Percentiles rank a stretch among this genome's conserved stretches.
phyloP scores from a whole-genome alignment of 495 filamentous ascomycete species.

The Usnea hakonensis region DNA sequence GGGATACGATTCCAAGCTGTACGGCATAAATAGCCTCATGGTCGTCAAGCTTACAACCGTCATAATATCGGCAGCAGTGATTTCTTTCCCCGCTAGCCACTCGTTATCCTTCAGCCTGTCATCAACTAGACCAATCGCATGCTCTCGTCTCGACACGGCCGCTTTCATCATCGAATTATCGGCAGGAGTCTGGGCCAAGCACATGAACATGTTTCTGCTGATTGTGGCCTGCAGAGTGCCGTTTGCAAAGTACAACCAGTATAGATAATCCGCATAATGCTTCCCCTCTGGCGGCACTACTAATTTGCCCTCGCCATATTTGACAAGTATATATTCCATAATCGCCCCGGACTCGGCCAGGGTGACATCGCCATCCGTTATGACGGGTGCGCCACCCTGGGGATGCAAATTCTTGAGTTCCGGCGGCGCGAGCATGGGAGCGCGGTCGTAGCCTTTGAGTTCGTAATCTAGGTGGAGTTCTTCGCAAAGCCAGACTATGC shows the following conservation, averaged over 20 bases:
- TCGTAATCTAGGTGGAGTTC: slow-evolving; percentile 50
- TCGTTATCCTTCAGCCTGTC: slow-evolving; percentile 35
- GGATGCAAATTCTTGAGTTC: slow-evolving; percentile 45
- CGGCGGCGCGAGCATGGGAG: slow-evolving; percentile 46
- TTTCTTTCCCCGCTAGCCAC: slow-evolving; percentile 51
- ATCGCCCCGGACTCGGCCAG: slow-evolving; percentile 50
- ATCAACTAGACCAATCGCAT: slow-evolving; percentile 36
- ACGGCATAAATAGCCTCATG: slow-evolving; percentile 42
- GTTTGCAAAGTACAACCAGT: slow-evolving; percentile 56
- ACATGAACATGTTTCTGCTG: slow-evolving; percentile 9
- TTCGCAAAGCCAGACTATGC: slow-evolving; percentile 55
- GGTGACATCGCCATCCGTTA: slow-evolving; percentile 43
- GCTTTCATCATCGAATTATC: slow-evolving; percentile 18
- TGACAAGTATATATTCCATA: slow-evolving; percentile 49
- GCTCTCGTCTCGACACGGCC: slow-evolving; percentile 20
- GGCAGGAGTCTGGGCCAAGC: neutral
- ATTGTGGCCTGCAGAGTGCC: slow-evolving; percentile 43
- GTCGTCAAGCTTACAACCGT: slow-evolving; percentile 46
- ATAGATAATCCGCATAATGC: slow-evolving; percentile 48
- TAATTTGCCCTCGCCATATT: slow-evolving; percentile 41
- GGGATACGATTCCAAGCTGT: slow-evolving; percentile 37
- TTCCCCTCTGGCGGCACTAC: slow-evolving; percentile 33
- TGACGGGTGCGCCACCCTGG: slow-evolving; percentile 46
- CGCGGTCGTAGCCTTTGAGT: slow-evolving; percentile 43
- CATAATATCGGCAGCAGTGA: slow-evolving; percentile 59